phyloP scores from a whole-genome alignment of 2,329 filamentous ascomycete genomes.

The Talaromyces pinophilus region DNA sequence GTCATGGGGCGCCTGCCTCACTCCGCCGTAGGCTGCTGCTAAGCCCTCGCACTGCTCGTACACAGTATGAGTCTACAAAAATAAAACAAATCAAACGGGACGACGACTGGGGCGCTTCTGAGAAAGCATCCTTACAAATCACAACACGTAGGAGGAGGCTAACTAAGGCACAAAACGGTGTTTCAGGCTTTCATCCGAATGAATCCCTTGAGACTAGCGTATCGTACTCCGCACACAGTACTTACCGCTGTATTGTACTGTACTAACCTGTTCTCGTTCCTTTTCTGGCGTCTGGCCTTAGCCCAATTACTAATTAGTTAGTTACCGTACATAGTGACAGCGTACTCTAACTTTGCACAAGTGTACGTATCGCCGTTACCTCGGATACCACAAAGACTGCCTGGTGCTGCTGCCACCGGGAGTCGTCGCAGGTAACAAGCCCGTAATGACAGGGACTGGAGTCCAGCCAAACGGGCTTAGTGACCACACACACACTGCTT shows the following conservation, averaged over 20 bases:
- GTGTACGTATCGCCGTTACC: conserved; percentile 9
- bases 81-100: conserved; percentile 1
- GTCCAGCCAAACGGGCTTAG: background rate
- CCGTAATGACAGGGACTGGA: background rate
- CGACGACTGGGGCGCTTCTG: conserved; percentile 1
- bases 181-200: conserved; percentile 12
- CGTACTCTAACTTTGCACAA: too few species aligned
- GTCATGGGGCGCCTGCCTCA: background rate
- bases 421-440: background rate
- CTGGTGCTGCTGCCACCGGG: background rate
- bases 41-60: background rate
- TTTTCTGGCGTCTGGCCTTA: background rate
- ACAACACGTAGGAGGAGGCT: conserved; percentile 12
- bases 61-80: background rate
- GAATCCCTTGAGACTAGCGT: background rate
- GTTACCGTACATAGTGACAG: background rate
- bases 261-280: background rate
- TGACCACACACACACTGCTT: background rate
- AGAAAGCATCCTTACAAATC: conserved; percentile 14
- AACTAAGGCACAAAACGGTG: conserved; percentile 4
- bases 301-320: background rate
- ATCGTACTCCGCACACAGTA: background rate
- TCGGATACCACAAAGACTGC: background rate
- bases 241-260: background rate
- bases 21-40: background rate